Percentiles rank a stretch among this genome's conserved stretches.
Conservation (phyloP, 768 basidiomycete genomes). For the Coprinopsis sp. region DNA sequence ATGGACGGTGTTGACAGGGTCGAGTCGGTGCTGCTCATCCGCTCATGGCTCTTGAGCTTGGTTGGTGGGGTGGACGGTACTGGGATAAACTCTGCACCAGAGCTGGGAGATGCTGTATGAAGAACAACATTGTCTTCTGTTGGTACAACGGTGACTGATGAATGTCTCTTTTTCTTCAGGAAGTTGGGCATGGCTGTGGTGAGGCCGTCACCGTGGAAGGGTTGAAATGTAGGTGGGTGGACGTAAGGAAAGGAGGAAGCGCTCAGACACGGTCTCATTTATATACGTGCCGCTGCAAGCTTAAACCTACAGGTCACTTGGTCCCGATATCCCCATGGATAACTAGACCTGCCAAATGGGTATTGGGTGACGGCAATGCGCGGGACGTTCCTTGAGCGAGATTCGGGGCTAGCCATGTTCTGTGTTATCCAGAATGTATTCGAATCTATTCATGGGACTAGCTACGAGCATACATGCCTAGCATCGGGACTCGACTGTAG, state of each 20-base stretch:
- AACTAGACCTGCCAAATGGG: background rate
- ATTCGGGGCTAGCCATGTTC: no score
- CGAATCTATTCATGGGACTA: no score
- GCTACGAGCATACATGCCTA: no score
- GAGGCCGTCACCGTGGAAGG: background rate
- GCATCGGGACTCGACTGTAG: no score
- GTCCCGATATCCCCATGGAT: background rate
- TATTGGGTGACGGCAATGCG: no score
- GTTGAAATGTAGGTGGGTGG: background rate
- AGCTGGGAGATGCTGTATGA: constrained; percentile 7
- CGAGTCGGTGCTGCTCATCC: background rate
- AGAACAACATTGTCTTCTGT: background rate
- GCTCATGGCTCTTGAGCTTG: constrained; percentile 1
- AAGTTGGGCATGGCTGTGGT: constrained; percentile 2
- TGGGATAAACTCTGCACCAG: background rate
- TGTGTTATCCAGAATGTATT: no score
- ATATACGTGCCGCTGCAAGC: background rate
- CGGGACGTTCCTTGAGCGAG: no score
- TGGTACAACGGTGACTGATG: background rate
- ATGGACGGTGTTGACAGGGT: constrained; percentile 5
- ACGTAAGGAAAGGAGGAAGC: background rate
- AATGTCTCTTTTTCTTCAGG: constrained; percentile 9
- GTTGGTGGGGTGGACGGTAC: constrained; percentile 6
- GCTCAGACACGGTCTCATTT: background rate
- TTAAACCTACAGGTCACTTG: background rate